Evolutionary conservation across 345 rosid species (phyloP).

Genomic region (Angophora floribunda): DNA sequence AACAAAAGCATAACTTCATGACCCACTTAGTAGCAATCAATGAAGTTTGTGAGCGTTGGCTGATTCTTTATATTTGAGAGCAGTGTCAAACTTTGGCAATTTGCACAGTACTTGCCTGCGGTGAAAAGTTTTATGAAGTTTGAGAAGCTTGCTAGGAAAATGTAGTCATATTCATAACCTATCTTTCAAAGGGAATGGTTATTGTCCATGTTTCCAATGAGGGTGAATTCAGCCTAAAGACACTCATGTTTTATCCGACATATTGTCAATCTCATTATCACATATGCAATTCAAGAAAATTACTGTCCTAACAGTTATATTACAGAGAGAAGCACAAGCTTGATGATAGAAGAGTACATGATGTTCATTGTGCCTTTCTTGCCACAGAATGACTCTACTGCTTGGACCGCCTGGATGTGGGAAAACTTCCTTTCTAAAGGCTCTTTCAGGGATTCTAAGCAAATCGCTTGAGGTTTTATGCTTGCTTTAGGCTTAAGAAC

Average conservation of each 20-base stretch:
- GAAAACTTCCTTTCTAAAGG: slow-evolving; percentile 51
- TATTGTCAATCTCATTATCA: neutral
- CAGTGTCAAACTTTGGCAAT: neutral
- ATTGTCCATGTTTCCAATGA: neutral
- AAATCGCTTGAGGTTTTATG: slow-evolving; percentile 37
- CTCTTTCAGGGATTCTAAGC: slow-evolving; percentile 56
- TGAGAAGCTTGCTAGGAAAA: neutral
- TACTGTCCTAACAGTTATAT: neutral
- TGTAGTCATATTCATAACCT: neutral
- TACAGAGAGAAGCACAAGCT: neutral
- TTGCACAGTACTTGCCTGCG: neutral
- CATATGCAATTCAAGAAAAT: neutral
- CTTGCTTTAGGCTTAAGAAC: neutral
- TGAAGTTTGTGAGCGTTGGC: neutral
- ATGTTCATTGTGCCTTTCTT: neutral
- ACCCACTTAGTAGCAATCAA: neutral
- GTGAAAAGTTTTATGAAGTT: neutral
- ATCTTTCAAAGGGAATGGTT: neutral
- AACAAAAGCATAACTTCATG: neutral
- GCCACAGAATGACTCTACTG: slow-evolving; percentile 49
- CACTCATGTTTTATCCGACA: neutral
- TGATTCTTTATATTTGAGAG: neutral
- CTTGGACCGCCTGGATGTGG: slow-evolving; percentile 91
- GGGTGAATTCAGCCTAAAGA: neutral
- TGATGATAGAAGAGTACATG: neutral